Conservation (phyloP, 2,329 filamentous ascomycete species). For the Exophiala sp. region DNA sequence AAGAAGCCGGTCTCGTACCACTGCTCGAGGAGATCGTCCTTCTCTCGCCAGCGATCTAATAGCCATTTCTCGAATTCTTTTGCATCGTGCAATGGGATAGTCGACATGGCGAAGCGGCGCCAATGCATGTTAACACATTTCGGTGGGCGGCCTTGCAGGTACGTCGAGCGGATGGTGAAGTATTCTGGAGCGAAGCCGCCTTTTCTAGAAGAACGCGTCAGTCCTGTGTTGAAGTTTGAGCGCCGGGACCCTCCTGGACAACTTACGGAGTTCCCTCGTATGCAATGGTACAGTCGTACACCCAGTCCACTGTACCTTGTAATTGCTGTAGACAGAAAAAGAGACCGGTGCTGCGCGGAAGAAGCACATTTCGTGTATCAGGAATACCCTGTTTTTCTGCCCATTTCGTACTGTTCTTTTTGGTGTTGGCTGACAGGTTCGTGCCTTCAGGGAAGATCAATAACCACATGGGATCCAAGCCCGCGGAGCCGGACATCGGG, state of each 20-base stretch:
- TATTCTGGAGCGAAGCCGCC: slow-evolving; percentile 83
- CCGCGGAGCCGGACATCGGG: slow-evolving; percentile 42
- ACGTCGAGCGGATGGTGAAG: slow-evolving; percentile 80
- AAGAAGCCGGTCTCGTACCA: slow-evolving; percentile 74
- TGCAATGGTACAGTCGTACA: slow-evolving; percentile 78
- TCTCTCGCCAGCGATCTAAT: slow-evolving; percentile 80
- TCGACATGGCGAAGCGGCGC: slow-evolving; percentile 72
- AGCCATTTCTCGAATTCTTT: slow-evolving; percentile 80
- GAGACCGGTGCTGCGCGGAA: slow-evolving; percentile 56
- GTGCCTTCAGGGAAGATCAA: slow-evolving; percentile 62
- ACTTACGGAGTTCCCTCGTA: slow-evolving; percentile 91
- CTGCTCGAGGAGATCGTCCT: slow-evolving; percentile 80
- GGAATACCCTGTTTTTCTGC: slow-evolving; percentile 52
- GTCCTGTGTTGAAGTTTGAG: no score
- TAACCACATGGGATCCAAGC: slow-evolving; percentile 60
- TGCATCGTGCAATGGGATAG: slow-evolving; percentile 72
- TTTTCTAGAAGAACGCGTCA: slow-evolving; percentile 49
- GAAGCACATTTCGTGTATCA: slow-evolving; percentile 54
- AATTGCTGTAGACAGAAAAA: slow-evolving; percentile 57
- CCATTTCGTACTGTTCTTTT: slow-evolving; percentile 52
- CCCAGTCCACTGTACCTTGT: slow-evolving; percentile 54
- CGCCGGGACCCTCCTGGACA: no score
- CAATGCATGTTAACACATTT: slow-evolving; percentile 97
- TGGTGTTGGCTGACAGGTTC: slow-evolving; percentile 53
- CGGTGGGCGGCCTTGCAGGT: slow-evolving; percentile 79